Evolutionary conservation across 257 asterid species (phyloP).

Genomic region (Solanum peruvianum): DNA sequence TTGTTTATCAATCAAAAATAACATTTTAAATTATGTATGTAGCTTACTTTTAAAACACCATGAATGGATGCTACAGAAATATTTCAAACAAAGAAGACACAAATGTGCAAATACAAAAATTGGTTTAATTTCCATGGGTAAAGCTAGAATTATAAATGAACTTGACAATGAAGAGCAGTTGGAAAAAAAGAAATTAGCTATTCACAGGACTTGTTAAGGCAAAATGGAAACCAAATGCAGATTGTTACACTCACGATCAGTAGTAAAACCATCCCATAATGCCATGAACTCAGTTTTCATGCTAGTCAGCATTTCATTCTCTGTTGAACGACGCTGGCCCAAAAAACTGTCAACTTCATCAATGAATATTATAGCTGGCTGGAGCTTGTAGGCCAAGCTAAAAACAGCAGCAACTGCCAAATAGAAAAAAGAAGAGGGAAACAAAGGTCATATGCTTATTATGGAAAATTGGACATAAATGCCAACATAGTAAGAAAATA

Average conservation of each 20-base stretch:
- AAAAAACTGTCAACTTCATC: slow-evolving; percentile 96
- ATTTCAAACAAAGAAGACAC: neutral
- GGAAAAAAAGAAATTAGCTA: neutral
- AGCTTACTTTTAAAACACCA: neutral
- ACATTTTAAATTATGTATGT: neutral
- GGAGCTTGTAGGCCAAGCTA: slow-evolving; percentile 84
- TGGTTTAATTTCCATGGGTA: neutral
- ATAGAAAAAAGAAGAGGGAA: neutral
- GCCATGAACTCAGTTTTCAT: slow-evolving; percentile 99
- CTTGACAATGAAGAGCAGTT: neutral
- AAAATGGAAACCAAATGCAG: neutral
- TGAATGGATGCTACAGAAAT: neutral
- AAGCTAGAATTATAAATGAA: neutral
- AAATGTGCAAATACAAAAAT: neutral
- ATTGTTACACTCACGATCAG: slow-evolving; percentile 53
- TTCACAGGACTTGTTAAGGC: neutral
- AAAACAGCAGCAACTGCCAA: slow-evolving; percentile 88
- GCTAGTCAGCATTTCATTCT: slow-evolving; percentile 68
- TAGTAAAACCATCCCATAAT: slow-evolving; percentile 97
- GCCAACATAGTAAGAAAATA: neutral
- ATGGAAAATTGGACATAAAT: neutral
- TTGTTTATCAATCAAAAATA: neutral
- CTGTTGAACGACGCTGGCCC: slow-evolving; percentile 81
- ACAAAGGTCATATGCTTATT: neutral
- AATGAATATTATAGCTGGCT: slow-evolving; percentile 91